These are phyloP conservation scores for Sclerotinia glacialis DNA, from an alignment of 2,329 filamentous ascomycete genomes.

Conservation along the genomic window DNA sequence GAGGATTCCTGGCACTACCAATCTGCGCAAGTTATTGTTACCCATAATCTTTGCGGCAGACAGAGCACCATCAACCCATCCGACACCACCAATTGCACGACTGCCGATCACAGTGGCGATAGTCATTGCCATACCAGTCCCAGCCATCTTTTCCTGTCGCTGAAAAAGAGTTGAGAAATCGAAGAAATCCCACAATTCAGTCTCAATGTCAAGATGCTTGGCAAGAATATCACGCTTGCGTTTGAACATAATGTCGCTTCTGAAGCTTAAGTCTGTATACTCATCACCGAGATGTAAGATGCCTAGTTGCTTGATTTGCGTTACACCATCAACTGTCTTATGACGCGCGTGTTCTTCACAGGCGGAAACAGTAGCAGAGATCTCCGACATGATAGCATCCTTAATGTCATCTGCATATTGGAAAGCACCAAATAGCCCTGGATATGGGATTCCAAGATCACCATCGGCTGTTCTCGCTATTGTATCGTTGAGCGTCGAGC, in stretches of 20 bases:
- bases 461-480: constrained; percentile 74
- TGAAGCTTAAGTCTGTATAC: constrained; percentile 82
- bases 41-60: constrained; percentile 78
- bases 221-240: constrained; percentile 77
- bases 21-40: constrained; percentile 72
- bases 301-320: constrained; percentile 83
- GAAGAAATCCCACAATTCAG: constrained; percentile 91
- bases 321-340: constrained; percentile 77
- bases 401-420: constrained; percentile 93
- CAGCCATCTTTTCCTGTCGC: constrained; percentile 89
- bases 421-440: constrained; percentile 80
- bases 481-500: constrained; percentile 68
- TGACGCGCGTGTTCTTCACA: constrained; percentile 85
- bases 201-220: constrained; percentile 80
- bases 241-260: constrained; percentile 85
- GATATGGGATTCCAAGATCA: constrained; percentile 80
- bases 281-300: constrained; percentile 84
- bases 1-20: constrained; percentile 78
- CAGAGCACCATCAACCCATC: constrained; percentile 85
- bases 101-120: constrained; percentile 82
- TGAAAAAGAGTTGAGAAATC: constrained; percentile 81
- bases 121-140: constrained; percentile 91
- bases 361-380: constrained; percentile 70
- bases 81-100: constrained; percentile 75
- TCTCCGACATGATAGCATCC: constrained; percentile 84